phyloP scores from a whole-genome alignment of 768 basidiomycete genomes.

The Boletus eberwhitei region DNA sequence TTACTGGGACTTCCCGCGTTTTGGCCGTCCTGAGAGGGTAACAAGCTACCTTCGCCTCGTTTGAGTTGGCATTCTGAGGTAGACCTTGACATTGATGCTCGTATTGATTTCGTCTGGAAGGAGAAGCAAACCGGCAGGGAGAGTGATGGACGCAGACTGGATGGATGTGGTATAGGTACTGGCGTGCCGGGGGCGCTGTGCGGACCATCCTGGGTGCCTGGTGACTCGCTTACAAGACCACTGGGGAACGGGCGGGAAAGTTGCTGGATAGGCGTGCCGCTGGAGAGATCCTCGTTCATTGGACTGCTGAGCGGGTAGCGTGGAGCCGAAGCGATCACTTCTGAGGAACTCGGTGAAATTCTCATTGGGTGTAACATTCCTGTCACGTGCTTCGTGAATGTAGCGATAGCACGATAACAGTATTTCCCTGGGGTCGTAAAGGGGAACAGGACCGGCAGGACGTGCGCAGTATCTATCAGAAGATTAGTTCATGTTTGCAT shows the following conservation, averaged over 20 bases:
- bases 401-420: slow-evolving; percentile 74
- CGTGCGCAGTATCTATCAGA: slow-evolving; percentile 61
- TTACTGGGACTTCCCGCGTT: slow-evolving; percentile 21
- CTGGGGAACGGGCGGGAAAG: slow-evolving; percentile 1
- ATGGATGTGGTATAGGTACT: not conserved
- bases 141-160: slow-evolving; percentile 4
- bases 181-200: not conserved
- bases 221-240: not conserved
- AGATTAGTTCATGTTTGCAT: slow-evolving; percentile 11
- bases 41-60: not conserved
- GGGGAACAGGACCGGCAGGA: slow-evolving; percentile 69
- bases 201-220: not conserved
- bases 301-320: slow-evolving; percentile 2
- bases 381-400: slow-evolving; percentile 65
- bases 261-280: not conserved
- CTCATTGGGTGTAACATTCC: slow-evolving; percentile 35
- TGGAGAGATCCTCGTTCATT: not conserved
- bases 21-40: slow-evolving; percentile 9
- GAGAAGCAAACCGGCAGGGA: slow-evolving; percentile 14
- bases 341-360: slow-evolving; percentile 10
- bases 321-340: not conserved
- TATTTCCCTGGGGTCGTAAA: slow-evolving; percentile 78
- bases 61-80: slow-evolving; percentile 10
- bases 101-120: slow-evolving; percentile 16
- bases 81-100: slow-evolving; percentile 12